A percentile compares a stretch with the other conserved stretches of the same genome.
Evolutionary conservation across 305 asterid species (phyloP).

Genomic region (Coffea humblotiana): DNA sequence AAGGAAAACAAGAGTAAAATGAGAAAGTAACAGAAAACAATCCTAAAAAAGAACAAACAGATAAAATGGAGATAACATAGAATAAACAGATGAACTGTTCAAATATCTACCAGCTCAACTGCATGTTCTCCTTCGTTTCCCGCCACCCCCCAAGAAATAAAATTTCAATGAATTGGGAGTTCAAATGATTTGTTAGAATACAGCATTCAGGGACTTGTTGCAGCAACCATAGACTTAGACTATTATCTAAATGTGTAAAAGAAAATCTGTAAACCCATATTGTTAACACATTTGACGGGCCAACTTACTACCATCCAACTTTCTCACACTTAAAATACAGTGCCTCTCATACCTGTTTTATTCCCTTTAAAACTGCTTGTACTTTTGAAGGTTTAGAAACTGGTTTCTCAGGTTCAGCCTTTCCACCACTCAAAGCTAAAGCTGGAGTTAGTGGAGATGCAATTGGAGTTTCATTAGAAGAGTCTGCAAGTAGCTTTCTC

Average conservation of each 20-base stretch:
- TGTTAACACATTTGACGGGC: background rate
- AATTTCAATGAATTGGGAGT: background rate
- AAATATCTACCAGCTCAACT: background rate
- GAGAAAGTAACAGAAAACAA: no score
- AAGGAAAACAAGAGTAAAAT: background rate
- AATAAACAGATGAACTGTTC: no score
- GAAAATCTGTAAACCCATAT: no score
- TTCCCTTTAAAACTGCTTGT: slow-evolving; percentile 83
- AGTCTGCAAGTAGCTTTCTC: slow-evolving; percentile 61
- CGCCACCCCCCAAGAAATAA: background rate
- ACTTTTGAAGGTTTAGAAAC: slow-evolving; percentile 59
- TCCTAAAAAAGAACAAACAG: background rate
- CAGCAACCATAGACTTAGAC: no score
- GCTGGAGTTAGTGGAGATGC: slow-evolving; percentile 83
- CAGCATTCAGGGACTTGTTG: background rate
- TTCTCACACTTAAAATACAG: background rate
- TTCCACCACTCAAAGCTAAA: slow-evolving; percentile 59
- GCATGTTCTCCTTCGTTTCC: background rate
- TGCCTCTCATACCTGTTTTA: slow-evolving; percentile 58
- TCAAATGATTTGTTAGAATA: background rate
- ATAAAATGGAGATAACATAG: no score
- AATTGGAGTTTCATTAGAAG: slow-evolving; percentile 60
- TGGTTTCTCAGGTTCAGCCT: slow-evolving; percentile 58
- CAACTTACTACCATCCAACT: background rate
- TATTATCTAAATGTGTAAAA: no score